These are phyloP conservation scores for Hypholoma fasciculare DNA, from an alignment of 768 basidiomycete genomes.

Conservation along the genomic window DNA sequence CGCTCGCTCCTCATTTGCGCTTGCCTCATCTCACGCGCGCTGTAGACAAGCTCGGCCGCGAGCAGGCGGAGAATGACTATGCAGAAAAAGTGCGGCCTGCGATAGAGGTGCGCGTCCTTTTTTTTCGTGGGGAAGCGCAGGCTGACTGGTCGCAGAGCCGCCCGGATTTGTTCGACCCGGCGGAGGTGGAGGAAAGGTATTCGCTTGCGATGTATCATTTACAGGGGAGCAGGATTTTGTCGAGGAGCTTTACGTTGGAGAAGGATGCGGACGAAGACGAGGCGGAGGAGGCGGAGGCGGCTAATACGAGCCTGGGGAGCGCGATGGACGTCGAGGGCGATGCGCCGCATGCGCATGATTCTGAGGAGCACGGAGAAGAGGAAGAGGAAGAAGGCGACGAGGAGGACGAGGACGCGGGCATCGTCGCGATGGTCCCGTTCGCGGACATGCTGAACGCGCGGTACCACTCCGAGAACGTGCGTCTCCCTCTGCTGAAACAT, in stretches of 20 bases:
- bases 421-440: conserved; percentile 90
- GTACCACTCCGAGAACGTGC: conserved; percentile 81
- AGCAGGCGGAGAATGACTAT: conserved; percentile 79
- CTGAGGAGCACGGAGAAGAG: conserved; percentile 30
- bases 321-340: conserved; percentile 45
- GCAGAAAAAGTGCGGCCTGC: conserved; percentile 65
- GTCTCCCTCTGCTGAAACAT: conserved; percentile 19
- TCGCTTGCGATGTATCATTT: conserved; percentile 78
- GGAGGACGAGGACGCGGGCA: conserved; percentile 42
- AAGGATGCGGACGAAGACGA: conserved; percentile 46
- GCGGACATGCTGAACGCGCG: conserved; percentile 96
- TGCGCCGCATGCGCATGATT: conserved; percentile 16
- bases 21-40: not conserved
- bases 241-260: conserved; percentile 87
- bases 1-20: not conserved
- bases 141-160: conserved; percentile 48
- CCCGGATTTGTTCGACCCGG: conserved; percentile 67
- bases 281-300: conserved; percentile 21
- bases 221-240: conserved; percentile 90
- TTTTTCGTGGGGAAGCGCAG: not conserved
- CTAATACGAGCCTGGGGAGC: conserved; percentile 34
- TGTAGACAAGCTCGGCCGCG: conserved; percentile 84
- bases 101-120: conserved; percentile 52
- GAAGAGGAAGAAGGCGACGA: conserved; percentile 37
- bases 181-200: conserved; percentile 48